Evolutionary conservation across 805 yeast genomes (phyloP).

Genomic region (Yueomyces sinensis): DNA sequence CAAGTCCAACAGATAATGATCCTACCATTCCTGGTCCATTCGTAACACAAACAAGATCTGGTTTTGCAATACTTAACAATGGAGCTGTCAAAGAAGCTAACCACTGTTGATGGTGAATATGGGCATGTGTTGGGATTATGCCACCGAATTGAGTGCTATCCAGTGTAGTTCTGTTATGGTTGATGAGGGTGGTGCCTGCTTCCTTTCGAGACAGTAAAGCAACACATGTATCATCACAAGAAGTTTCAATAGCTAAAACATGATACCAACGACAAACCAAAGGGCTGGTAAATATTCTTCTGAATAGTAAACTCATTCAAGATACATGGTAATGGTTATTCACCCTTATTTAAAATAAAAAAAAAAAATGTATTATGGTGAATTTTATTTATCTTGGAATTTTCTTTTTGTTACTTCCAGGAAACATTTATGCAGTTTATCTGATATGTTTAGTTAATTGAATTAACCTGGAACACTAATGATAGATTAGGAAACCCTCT

Average conservation of each 20-base stretch:
- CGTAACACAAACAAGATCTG: constrained; percentile 78
- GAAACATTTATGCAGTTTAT: too few relatives aligned
- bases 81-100: constrained; percentile 12
- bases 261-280: constrained; percentile 31
- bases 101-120: constrained; percentile 59
- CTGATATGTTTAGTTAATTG: too few relatives aligned
- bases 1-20: constrained; percentile 68
- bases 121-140: constrained; percentile 75
- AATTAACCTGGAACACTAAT: too few relatives aligned
- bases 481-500: too few relatives aligned
- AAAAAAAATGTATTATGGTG: too few relatives aligned
- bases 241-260: constrained; percentile 79
- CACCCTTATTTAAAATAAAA: too few relatives aligned
- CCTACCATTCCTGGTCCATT: constrained; percentile 97
- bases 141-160: constrained; percentile 65
- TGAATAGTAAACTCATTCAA: not conserved
- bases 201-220: constrained; percentile 47
- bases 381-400: too few relatives aligned
- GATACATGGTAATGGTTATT: too few relatives aligned
- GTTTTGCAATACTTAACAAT: constrained; percentile 19
- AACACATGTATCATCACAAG: constrained; percentile 93
- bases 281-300: too few relatives aligned
- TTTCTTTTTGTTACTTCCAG: too few relatives aligned
- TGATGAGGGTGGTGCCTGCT: constrained; percentile 24
- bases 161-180: constrained; percentile 52